These are phyloP conservation scores for Sarcomyxa edulis DNA, from an alignment of 768 basidiomycete species.

Conservation along the genomic window DNA sequence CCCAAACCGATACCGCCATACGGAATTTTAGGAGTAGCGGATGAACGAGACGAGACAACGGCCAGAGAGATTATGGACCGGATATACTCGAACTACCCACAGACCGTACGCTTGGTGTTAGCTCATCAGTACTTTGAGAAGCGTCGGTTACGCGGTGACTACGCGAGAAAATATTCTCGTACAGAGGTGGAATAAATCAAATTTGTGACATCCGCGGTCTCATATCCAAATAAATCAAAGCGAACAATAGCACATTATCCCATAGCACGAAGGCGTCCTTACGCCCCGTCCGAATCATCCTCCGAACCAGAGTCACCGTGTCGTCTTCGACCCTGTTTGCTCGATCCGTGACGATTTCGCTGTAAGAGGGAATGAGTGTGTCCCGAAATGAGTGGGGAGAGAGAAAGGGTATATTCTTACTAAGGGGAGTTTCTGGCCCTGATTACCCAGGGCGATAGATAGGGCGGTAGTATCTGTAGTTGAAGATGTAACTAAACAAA, in stretches of 20 bases:
- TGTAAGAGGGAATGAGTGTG: slow-evolving; percentile 24
- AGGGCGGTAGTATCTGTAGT: slow-evolving; percentile 77
- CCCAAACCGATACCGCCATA: slow-evolving; percentile 34
- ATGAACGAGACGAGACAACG: slow-evolving; percentile 15
- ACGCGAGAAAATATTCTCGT: too few species aligned
- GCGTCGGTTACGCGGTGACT: slow-evolving; percentile 17
- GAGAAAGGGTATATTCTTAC: slow-evolving; percentile 33
- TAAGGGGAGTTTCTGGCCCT: slow-evolving; percentile 85
- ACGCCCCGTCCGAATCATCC: slow-evolving; percentile 7
- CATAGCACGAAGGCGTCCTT: slow-evolving; percentile 1
- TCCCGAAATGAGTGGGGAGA: slow-evolving; percentile 14
- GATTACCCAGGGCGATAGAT: slow-evolving; percentile 84
- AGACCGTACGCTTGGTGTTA: slow-evolving; percentile 27
- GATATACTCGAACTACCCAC: slow-evolving; percentile 48
- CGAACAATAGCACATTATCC: slow-evolving; percentile 4
- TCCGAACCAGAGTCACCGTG: slow-evolving; percentile 42
- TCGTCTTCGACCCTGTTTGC: slow-evolving; percentile 66
- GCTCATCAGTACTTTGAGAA: slow-evolving; percentile 26
- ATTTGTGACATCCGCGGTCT: too few species aligned
- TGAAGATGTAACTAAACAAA: slow-evolving; percentile 12
- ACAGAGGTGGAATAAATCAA: too few species aligned
- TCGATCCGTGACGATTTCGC: slow-evolving; percentile 79
- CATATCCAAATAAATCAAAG: too few species aligned
- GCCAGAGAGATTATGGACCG: slow-evolving; percentile 37
- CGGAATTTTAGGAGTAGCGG: slow-evolving; percentile 17